These are phyloP conservation scores for Thielaviopsis punctulata DNA, from an alignment of 2,329 filamentous ascomycete species.

Conservation along the genomic window DNA sequence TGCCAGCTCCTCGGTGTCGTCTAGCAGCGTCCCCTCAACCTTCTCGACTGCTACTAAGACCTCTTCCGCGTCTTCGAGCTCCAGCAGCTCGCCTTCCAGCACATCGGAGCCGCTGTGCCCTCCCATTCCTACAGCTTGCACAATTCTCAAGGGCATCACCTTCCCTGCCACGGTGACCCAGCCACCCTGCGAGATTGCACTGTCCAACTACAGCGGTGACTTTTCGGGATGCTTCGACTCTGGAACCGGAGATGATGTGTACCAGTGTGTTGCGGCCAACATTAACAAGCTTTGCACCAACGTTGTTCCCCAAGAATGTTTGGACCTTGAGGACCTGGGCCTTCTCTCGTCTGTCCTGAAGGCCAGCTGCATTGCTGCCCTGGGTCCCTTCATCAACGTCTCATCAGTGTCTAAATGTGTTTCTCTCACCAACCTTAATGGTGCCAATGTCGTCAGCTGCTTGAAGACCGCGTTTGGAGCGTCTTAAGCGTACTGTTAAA, in stretches of 20 bases:
- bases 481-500: not conserved
- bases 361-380: not conserved
- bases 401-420: constrained; percentile 1
- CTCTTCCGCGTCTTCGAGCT: not conserved
- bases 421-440: not conserved
- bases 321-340: not conserved
- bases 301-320: not conserved
- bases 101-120: not conserved
- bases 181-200: constrained; percentile 1
- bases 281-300: not conserved
- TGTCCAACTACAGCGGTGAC: not conserved
- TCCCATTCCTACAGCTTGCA: constrained; percentile 3
- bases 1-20: not conserved
- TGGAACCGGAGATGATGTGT: not conserved
- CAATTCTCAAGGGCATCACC: not conserved
- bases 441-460: constrained; percentile 1
- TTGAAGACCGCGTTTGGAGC: constrained; percentile 3
- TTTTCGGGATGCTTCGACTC: constrained; percentile 3
- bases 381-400: constrained; percentile 3
- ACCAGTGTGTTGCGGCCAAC: not conserved
- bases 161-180: not conserved
- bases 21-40: not conserved
- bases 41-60: constrained; percentile 2
- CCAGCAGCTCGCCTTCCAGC: not conserved
- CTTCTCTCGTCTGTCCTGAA: not conserved